Base-by-base conservation (phyloP, 495 filamentous ascomycete genomes). In the Penicillium macrosclerotiorum region DNA sequence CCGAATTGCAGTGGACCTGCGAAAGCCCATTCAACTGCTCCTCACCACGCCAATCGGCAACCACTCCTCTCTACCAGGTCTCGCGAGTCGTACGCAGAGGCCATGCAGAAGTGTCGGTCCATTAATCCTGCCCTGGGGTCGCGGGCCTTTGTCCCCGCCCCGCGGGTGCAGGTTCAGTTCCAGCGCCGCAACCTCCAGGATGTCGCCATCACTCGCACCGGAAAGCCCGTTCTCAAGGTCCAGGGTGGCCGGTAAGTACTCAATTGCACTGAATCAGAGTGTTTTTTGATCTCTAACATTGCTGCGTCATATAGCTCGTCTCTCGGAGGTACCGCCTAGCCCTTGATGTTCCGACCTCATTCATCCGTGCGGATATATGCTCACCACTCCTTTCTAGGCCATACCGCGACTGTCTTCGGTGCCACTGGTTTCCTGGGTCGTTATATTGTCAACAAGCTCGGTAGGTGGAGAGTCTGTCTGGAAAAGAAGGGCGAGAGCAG, bases 391-490 rank as follows among this genome's bases (percentile, higher is more conserved):
- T 41, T 47, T 54, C 53, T 75, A 89, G 91, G 89, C 41, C 89
- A 97, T 68, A 96, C 90, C 47, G 91, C 86, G 25, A 99, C 93
- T 31, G 90, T 99, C 59, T 99, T 99, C 69, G 93, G 93, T 69
- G 94, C 94, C 51, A 95, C 92, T 31, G 93, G 93, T 51, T 90
- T 94, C 66, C 78, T 99, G 29, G 93, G 93, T 59, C 85, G 93
- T 58, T 99, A 99, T 68, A 94, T 99, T 68, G 93, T 97, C 59
- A 94, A 95, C 71, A 81, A 86, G 59, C 82, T 99, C 60, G 93
- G 93, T 95, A 79, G 52, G 78, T 60, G 20, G 22, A 32, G 36
- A 30, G 31, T 11, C 11, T n/a, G 4, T 13, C 22, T 5, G 36
- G 13, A 11, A 9, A 37, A 41, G 24, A 52, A 52, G 51, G 47